phyloP scores from a whole-genome alignment of 306 rosid species.

The Medicago lupulina region DNA sequence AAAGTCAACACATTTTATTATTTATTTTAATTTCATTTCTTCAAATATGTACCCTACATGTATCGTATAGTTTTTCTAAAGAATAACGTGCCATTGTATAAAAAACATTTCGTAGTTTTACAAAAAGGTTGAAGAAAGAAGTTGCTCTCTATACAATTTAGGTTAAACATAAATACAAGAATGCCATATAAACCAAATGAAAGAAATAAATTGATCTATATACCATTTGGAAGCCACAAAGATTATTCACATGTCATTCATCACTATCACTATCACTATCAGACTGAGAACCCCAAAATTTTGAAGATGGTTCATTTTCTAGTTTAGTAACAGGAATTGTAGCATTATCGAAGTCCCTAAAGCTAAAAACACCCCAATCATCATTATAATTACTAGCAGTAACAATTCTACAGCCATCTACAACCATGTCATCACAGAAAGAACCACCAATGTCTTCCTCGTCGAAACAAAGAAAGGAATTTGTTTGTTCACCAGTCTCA shows the following conservation, averaged over 20 bases:
- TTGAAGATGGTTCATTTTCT: slow-evolving; percentile 48
- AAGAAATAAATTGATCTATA: neutral
- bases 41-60: too few species aligned
- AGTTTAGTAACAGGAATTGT: slow-evolving; percentile 38
- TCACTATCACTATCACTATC: slow-evolving; percentile 41
- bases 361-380: slow-evolving; percentile 39
- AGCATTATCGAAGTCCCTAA: slow-evolving; percentile 61
- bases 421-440: slow-evolving; percentile 66
- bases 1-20: too few species aligned
- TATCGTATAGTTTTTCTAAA: too few species aligned
- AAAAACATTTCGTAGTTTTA: too few species aligned
- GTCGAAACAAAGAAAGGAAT: slow-evolving; percentile 45
- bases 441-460: slow-evolving; percentile 7
- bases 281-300: slow-evolving; percentile 64
- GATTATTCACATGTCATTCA: slow-evolving; percentile 1
- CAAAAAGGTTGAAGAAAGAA: neutral
- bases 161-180: neutral
- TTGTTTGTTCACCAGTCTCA: slow-evolving; percentile 57
- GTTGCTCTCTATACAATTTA: neutral
- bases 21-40: too few species aligned
- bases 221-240: neutral
- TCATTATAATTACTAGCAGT: slow-evolving; percentile 47
- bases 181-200: neutral
- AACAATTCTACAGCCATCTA: slow-evolving; percentile 59
- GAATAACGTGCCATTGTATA: too few species aligned